Evolutionary conservation across 805 yeast species (phyloP).

Genomic region (Ogataea naganishii): DNA sequence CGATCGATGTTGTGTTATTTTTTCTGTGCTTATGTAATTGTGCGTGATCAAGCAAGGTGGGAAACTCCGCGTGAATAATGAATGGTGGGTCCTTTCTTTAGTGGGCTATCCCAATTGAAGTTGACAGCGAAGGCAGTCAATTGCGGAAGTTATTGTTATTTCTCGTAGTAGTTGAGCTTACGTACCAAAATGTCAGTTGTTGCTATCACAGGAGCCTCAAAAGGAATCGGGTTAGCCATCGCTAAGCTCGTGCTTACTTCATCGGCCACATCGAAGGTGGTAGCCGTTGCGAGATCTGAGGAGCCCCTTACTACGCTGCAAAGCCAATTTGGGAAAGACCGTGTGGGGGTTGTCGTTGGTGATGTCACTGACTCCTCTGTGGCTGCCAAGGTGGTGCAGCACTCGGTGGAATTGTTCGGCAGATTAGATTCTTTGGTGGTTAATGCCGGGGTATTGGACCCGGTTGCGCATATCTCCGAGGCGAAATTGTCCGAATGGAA

Average conservation of each 20-base stretch:
- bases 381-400: slow-evolving; percentile 28
- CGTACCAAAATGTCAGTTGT: slow-evolving; percentile 20
- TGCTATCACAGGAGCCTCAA: slow-evolving; percentile 56
- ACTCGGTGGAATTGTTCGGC: slow-evolving; percentile 44
- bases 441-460: slow-evolving; percentile 80
- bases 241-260: slow-evolving; percentile 39
- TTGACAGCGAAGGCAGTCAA: too few relatives aligned
- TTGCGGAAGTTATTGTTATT: neutral
- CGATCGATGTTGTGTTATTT: too few relatives aligned
- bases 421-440: slow-evolving; percentile 56
- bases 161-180: neutral
- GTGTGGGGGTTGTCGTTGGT: slow-evolving; percentile 45
- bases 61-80: too few relatives aligned
- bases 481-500: slow-evolving; percentile 55
- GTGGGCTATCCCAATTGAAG: too few relatives aligned
- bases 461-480: slow-evolving; percentile 50
- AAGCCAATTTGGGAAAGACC: slow-evolving; percentile 33
- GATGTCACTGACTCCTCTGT: slow-evolving; percentile 45
- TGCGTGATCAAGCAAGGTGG: too few relatives aligned
- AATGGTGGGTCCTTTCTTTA: too few relatives aligned
- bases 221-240: slow-evolving; percentile 79
- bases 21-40: too few relatives aligned
- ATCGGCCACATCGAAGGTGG: slow-evolving; percentile 32
- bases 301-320: slow-evolving; percentile 35
- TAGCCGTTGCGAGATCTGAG: slow-evolving; percentile 68